phyloP scores from a whole-genome alignment of 768 basidiomycete genomes.

The Tylopilus felleus region DNA sequence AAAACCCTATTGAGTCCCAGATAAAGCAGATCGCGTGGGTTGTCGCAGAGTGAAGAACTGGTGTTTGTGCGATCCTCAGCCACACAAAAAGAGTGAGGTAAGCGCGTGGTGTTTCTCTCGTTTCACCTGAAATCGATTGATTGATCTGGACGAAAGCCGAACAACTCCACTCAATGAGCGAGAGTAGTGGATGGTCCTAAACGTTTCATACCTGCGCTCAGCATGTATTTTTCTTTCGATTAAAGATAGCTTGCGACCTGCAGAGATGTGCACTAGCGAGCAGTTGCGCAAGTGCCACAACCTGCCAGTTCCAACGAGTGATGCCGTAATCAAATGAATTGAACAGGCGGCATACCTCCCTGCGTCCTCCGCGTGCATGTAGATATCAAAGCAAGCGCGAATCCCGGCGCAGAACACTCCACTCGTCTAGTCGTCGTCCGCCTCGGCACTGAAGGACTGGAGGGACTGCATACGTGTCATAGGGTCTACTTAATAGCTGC shows the following conservation, averaged over 20 bases:
- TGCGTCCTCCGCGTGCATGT: slow-evolving; percentile 13
- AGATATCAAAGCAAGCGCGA: slow-evolving; percentile 5
- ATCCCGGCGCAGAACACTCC: slow-evolving; percentile 1
- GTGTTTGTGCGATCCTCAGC: neutral
- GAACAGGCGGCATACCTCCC: neutral
- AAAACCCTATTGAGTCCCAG: no score
- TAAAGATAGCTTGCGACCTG: neutral
- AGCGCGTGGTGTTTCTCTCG: neutral
- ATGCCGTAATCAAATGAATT: slow-evolving; percentile 7
- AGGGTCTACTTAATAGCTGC: slow-evolving; percentile 13
- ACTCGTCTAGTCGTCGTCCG: slow-evolving; percentile 1
- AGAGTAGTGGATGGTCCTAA: neutral
- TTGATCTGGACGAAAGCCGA: neutral
- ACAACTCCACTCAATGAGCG: neutral
- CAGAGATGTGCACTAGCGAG: neutral
- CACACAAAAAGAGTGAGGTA: neutral
- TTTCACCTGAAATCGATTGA: neutral
- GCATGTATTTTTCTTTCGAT: no score
- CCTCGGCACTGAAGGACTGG: neutral
- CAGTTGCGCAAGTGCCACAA: neutral
- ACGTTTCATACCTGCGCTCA: neutral
- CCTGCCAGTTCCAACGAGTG: slow-evolving; percentile 4
- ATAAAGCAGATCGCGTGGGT: neutral
- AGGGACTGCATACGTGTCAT: slow-evolving; percentile 3
- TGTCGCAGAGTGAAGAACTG: neutral